Conservation (phyloP, 495 filamentous ascomycete genomes). For the Tirmania nivea region DNA sequence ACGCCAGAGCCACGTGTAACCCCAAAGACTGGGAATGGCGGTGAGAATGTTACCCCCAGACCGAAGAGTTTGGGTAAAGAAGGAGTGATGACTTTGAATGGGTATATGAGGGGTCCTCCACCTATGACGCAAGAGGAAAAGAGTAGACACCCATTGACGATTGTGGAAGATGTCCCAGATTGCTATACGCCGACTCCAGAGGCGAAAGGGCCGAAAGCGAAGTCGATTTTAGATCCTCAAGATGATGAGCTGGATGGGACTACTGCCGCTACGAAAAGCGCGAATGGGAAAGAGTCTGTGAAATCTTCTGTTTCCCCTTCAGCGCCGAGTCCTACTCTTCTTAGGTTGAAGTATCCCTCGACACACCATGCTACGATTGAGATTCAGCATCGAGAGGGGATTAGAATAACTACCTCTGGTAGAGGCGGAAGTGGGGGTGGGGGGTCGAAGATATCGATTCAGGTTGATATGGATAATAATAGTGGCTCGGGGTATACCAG, state of each 20-base stretch:
- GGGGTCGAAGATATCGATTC: background rate
- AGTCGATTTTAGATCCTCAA: no score
- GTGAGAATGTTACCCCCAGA: background rate
- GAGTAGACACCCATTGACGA: background rate
- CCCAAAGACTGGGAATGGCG: background rate
- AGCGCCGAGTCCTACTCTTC: background rate
- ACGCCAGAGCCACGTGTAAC: background rate
- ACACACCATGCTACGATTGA: background rate
- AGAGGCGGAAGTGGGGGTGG: background rate
- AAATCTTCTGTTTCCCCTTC: no score
- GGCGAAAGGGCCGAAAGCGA: background rate
- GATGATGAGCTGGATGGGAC: no score
- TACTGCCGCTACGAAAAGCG: no score
- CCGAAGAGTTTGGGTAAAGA: background rate
- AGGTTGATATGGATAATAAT: background rate
- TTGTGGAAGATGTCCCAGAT: background rate
- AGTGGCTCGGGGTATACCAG: background rate
- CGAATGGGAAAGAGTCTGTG: no score
- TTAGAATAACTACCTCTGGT: background rate
- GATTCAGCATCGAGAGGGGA: background rate
- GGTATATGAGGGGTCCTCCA: background rate
- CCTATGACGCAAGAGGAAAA: background rate
- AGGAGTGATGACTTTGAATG: background rate
- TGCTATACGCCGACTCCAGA: background rate
- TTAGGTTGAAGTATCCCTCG: background rate